Evolutionary conservation across 768 basidiomycete species (phyloP).

Genomic region (Pleurotus ostreatus): DNA sequence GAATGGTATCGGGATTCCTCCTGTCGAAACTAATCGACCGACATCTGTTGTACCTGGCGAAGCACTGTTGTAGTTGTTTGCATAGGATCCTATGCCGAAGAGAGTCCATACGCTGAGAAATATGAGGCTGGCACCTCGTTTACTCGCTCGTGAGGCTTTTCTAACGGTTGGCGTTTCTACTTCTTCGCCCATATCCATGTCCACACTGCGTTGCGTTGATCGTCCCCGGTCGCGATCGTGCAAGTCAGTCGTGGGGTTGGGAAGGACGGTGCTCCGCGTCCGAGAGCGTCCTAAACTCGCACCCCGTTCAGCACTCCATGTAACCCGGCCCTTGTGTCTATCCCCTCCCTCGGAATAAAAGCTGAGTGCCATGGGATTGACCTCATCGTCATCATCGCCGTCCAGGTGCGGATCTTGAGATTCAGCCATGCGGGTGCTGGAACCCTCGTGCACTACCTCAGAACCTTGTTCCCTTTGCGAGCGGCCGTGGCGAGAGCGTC

Average conservation of each 20-base stretch:
- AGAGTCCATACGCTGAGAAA: constrained; percentile 77
- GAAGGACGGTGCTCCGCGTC: constrained; percentile 26
- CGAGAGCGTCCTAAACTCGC: constrained; percentile 41
- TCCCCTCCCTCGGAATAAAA: constrained; percentile 69
- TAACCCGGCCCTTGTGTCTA: constrained; percentile 47
- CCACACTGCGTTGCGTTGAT: constrained; percentile 34
- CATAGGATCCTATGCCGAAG: constrained; percentile 59
- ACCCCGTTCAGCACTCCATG: constrained; percentile 65
- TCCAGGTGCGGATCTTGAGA: constrained; percentile 10
- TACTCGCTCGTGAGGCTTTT: constrained; percentile 60
- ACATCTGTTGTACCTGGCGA: constrained; percentile 26
- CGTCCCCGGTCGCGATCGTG: constrained; percentile 39
- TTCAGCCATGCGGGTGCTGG: constrained; percentile 9
- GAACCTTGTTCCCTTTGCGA: constrained; percentile 27
- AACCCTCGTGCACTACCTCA: constrained; percentile 19
- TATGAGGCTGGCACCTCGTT: constrained; percentile 72
- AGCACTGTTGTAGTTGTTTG: constrained; percentile 24
- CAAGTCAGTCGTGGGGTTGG: constrained; percentile 30
- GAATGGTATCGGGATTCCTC: constrained; percentile 10
- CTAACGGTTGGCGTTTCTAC: constrained; percentile 20
- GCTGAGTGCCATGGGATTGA: constrained; percentile 63
- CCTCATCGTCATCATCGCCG: constrained; percentile 45
- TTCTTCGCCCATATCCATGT: constrained; percentile 19
- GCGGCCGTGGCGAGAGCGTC: constrained; percentile 14
- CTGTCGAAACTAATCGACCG: constrained; percentile 44